Conservation (phyloP, 2,329 filamentous ascomycete genomes). For the Grosmannia clavigera region DNA sequence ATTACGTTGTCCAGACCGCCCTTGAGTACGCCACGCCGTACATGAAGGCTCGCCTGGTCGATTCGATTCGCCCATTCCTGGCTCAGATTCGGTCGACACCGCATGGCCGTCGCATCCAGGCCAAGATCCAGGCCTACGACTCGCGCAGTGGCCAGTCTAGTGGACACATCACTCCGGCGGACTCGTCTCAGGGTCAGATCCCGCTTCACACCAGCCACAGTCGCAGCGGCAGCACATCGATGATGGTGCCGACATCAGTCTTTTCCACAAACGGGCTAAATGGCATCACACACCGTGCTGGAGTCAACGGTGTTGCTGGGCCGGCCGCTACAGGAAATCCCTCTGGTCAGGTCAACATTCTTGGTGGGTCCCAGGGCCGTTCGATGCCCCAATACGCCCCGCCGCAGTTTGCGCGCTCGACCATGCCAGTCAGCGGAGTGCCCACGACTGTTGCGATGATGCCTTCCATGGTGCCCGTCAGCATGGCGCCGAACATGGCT, state of each 20-base stretch:
- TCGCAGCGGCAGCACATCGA: constrained; percentile 28
- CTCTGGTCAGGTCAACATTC: neutral
- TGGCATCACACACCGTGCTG: constrained; percentile 15
- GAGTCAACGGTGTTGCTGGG: constrained; percentile 11
- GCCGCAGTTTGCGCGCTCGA: constrained; percentile 9
- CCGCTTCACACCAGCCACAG: constrained; percentile 29
- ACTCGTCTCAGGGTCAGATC: constrained; percentile 42
- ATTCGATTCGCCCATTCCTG: constrained; percentile 74
- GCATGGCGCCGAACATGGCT: constrained; percentile 7
- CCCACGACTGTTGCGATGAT: constrained; percentile 2
- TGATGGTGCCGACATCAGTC: constrained; percentile 19
- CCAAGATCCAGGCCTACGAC: constrained; percentile 63
- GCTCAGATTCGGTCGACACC: constrained; percentile 80
- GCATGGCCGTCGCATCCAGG: constrained; percentile 84
- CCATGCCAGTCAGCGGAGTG: constrained; percentile 4
- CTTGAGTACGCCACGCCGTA: constrained; percentile 69
- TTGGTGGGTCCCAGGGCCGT: constrained; percentile 1
- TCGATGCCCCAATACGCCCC: constrained; percentile 10
- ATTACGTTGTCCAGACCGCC: constrained; percentile 96
- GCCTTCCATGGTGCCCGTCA: constrained; percentile 6
- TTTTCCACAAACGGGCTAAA: constrained; percentile 21
- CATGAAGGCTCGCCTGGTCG: constrained; percentile 64
- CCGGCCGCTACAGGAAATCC: neutral
- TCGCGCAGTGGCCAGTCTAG: constrained; percentile 27
- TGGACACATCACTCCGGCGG: constrained; percentile 39